These are phyloP conservation scores for Phylloboletellus chloephorus DNA, from an alignment of 1,284 basidiomycete genomes.

Conservation along the genomic window DNA sequence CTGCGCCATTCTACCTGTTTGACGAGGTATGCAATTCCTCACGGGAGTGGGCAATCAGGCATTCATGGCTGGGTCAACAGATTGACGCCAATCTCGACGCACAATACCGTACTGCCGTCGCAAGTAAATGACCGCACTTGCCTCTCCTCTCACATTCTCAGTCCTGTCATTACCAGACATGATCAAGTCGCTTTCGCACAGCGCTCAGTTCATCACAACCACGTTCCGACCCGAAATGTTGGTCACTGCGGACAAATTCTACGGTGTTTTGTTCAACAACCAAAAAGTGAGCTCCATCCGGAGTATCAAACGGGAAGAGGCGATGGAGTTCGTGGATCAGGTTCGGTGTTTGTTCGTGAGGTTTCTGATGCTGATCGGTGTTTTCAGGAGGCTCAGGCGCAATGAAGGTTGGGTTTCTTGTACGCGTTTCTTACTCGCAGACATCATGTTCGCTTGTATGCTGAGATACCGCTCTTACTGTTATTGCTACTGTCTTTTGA, in stretches of 20 bases:
- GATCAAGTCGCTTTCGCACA: conserved; percentile 85
- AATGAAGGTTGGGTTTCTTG: conserved; percentile 30
- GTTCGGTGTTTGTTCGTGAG: conserved; percentile 32
- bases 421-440: neutral
- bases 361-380: neutral
- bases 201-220: conserved; percentile 96
- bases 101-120: conserved; percentile 95
- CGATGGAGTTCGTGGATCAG: conserved; percentile 86
- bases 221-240: conserved; percentile 98
- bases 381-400: conserved; percentile 51
- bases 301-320: conserved; percentile 77
- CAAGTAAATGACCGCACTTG: conserved; percentile 50
- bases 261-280: conserved; percentile 98
- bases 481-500: conserved; percentile 23
- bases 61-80: conserved; percentile 32
- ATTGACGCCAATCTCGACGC: conserved; percentile 98
- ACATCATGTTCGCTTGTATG: neutral
- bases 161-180: conserved; percentile 53
- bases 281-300: conserved; percentile 90
- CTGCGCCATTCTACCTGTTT: conserved; percentile 99
- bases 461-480: conserved; percentile 12
- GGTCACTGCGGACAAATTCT: conserved; percentile 91
- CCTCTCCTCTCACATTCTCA: conserved; percentile 3
- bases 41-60: neutral
- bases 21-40: conserved; percentile 65